Conservation (phyloP, 805 yeast genomes). For the Nakazawaea ambrosiae region DNA sequence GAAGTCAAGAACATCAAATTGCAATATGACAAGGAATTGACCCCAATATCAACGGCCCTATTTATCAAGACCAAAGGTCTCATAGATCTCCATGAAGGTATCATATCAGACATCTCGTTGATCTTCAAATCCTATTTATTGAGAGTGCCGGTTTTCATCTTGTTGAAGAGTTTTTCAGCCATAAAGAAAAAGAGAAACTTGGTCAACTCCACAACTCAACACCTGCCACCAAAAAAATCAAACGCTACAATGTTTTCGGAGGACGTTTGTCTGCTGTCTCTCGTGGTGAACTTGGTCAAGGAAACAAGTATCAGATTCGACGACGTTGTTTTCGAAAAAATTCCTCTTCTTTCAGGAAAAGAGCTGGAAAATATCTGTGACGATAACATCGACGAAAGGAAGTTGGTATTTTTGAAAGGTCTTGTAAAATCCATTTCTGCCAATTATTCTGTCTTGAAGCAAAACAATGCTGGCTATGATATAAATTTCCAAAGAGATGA, state of each 20-base stretch:
- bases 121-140: slow-evolving; percentile 11
- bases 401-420: slow-evolving; percentile 13
- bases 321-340: slow-evolving; percentile 17
- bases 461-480: slow-evolving; percentile 36
- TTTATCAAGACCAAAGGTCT: slow-evolving; percentile 9
- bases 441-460: slow-evolving; percentile 14
- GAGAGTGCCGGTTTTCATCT: slow-evolving; percentile 15
- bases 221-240: not conserved
- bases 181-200: not conserved
- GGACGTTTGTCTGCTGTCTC: slow-evolving; percentile 13
- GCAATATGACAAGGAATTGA: slow-evolving; percentile 8
- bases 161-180: slow-evolving; percentile 5
- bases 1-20: slow-evolving; percentile 9
- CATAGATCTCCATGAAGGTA: slow-evolving; percentile 16
- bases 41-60: slow-evolving; percentile 1
- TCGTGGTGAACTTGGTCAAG: slow-evolving; percentile 16
- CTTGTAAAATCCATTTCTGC: slow-evolving; percentile 14
- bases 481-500: slow-evolving; percentile 32
- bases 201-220: not conserved
- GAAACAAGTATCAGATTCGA: slow-evolving; percentile 18
- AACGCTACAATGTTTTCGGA: slow-evolving; percentile 4
- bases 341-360: slow-evolving; percentile 17
- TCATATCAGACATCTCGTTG: slow-evolving; percentile 11
- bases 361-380: slow-evolving; percentile 11
- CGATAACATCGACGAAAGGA: not conserved